Conservation (phyloP, 306 rosid species). For the Morella rubra region DNA sequence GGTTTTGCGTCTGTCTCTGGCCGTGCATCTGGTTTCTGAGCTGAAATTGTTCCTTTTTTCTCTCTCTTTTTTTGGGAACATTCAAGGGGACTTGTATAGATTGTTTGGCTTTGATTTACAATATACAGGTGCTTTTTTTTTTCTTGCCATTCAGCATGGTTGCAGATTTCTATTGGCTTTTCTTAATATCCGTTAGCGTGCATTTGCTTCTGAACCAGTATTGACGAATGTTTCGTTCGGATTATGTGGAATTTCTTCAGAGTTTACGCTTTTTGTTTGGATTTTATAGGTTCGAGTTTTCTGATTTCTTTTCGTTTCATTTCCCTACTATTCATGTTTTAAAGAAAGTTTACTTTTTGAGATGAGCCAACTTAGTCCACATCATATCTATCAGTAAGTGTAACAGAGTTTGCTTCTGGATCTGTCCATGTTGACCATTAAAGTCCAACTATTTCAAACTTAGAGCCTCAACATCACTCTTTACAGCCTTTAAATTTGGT, state of each 20-base stretch:
- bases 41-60: background rate
- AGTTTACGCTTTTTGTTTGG: background rate
- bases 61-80: background rate
- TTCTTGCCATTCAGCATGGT: background rate
- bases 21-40: background rate
- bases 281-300: background rate
- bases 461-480: too few relatives aligned
- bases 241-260: background rate
- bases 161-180: background rate
- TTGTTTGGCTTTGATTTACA: background rate
- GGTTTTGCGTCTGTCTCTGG: background rate
- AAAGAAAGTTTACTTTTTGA: background rate
- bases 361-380: background rate
- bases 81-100: background rate
- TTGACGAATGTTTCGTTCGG: background rate
- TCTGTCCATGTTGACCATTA: too few relatives aligned
- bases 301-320: background rate
- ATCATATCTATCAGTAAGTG: too few relatives aligned
- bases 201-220: background rate
- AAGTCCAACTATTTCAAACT: too few relatives aligned
- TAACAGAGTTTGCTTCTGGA: too few relatives aligned
- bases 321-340: background rate
- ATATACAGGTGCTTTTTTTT: background rate
- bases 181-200: background rate
- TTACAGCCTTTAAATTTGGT: too few relatives aligned